Conservation (phyloP, 1,139 yeast species). For the Neolecta irregularis region DNA sequence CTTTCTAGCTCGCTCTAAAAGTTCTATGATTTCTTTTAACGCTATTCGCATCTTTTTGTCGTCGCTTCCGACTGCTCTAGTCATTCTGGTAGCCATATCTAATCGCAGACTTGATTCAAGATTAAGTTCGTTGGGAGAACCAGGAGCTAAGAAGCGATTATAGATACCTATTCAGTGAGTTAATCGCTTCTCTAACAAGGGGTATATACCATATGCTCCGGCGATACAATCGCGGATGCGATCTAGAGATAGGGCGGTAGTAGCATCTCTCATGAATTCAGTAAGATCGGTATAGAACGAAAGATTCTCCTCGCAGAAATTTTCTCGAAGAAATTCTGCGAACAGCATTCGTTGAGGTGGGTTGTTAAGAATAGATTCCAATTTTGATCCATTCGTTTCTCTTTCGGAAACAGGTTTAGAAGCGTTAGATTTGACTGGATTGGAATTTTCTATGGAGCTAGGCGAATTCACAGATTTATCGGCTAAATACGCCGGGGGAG, state of each 20-base stretch:
- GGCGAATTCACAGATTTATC: too few species aligned
- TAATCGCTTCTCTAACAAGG: conserved; percentile 24
- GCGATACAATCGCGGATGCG: conserved; percentile 12
- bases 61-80: conserved; percentile 9
- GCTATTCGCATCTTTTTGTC: conserved; percentile 9
- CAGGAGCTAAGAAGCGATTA: conserved; percentile 49
- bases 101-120: conserved; percentile 45
- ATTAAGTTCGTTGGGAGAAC: conserved; percentile 59
- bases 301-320: conserved; percentile 60
- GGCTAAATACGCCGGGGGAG: too few species aligned
- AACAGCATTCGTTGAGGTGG: conserved; percentile 68
- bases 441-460: too few species aligned
- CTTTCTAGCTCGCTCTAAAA: conserved; percentile 15
- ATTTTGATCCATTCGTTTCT: conserved; percentile 17
- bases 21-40: conserved; percentile 12
- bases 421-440: too few species aligned
- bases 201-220: conserved; percentile 12
- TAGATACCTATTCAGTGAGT: conserved; percentile 30
- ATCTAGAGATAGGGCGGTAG: conserved; percentile 18
- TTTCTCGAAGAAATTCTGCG: conserved; percentile 44
- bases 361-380: conserved; percentile 44
- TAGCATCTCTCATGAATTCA: conserved; percentile 18
- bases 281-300: conserved; percentile 50
- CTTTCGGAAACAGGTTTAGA: neutral
- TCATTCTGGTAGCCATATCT: conserved; percentile 34